Percentiles rank a stretch among this genome's conserved stretches.
Conservation (phyloP, 2,329 filamentous ascomycete species). For the Hymenoscyphus scutula region DNA sequence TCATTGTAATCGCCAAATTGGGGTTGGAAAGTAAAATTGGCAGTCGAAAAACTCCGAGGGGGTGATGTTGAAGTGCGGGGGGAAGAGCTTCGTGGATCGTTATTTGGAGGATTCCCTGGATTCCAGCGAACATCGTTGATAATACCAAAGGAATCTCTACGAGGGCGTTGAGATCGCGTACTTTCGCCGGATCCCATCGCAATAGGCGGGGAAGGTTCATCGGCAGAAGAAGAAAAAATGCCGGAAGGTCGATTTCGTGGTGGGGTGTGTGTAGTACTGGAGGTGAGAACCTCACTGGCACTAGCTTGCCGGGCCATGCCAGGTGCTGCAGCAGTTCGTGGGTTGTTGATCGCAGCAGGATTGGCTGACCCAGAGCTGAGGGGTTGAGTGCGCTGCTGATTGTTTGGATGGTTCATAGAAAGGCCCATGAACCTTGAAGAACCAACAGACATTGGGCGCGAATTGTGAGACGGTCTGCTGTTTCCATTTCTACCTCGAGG, state of each 20-base stretch:
- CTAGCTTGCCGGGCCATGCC: constrained; percentile 10
- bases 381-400: constrained; percentile 12
- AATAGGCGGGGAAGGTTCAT: constrained; percentile 17
- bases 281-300: neutral
- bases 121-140: neutral
- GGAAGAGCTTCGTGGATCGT: neutral
- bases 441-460: constrained; percentile 27
- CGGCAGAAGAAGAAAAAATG: constrained; percentile 9
- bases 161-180: neutral
- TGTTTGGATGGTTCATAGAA: constrained; percentile 11
- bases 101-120: neutral
- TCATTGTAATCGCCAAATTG: neutral
- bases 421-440: constrained; percentile 23
- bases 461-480: constrained; percentile 20
- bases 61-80: neutral
- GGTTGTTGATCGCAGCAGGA: constrained; percentile 2
- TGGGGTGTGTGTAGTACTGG: constrained; percentile 5
- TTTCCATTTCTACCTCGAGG: constrained; percentile 25
- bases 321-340: constrained; percentile 16
- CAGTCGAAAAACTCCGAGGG: neutral
- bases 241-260: constrained; percentile 2
- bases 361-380: neutral
- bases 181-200: constrained; percentile 17
- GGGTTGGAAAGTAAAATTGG: neutral
- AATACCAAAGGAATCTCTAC: neutral